Conservation (phyloP, 495 filamentous ascomycete genomes). For the Talaromyces nanjingensis region DNA sequence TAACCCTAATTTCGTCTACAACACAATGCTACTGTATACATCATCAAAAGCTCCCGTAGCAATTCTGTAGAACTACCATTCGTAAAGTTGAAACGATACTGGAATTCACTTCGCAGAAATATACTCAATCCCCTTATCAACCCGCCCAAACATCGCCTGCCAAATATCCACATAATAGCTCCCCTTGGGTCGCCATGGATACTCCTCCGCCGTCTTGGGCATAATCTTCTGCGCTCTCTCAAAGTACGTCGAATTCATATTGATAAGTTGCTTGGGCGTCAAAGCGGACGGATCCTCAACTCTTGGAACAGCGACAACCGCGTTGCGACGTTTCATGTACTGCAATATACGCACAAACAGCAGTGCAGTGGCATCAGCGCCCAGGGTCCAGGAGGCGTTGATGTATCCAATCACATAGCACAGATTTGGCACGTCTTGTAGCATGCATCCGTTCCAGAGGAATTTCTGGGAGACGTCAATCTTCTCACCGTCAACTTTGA, state of each 20-base stretch:
- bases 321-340: conserved; percentile 29
- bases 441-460: conserved; percentile 54
- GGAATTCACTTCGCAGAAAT: background rate
- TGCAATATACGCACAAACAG: conserved; percentile 39
- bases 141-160: conserved; percentile 7
- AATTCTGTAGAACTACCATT: background rate
- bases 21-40: background rate
- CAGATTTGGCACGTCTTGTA: conserved; percentile 53
- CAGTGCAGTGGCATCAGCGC: conserved; percentile 46
- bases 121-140: conserved; percentile 11
- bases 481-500: conserved; percentile 50
- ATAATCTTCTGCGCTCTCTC: background rate
- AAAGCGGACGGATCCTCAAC: conserved; percentile 19
- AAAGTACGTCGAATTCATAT: conserved; percentile 11
- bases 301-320: conserved; percentile 20
- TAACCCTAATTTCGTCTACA: background rate
- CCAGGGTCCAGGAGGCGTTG: conserved; percentile 54
- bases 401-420: conserved; percentile 51
- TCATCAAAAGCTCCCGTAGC: background rate
- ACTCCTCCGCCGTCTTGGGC: conserved; percentile 9
- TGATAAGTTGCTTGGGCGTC: conserved; percentile 16
- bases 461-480: conserved; percentile 38
- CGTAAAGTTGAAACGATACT: background rate
- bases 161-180: conserved; percentile 9
- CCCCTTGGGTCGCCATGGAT: conserved; percentile 8